Base-by-base conservation (phyloP, 2,329 filamentous ascomycete species). In the Aulographum hederae region DNA sequence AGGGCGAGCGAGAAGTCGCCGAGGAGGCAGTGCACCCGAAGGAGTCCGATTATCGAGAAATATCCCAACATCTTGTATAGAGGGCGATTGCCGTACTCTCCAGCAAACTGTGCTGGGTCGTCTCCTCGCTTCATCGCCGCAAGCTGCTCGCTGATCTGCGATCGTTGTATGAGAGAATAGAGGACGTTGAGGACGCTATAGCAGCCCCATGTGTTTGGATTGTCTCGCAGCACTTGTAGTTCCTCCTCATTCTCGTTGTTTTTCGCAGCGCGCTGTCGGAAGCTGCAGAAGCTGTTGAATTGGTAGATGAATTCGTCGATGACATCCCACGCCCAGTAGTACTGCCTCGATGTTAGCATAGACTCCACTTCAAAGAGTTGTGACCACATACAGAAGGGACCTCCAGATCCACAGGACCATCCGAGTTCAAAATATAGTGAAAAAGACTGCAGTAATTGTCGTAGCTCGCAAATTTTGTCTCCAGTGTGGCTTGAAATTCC, bases 221-320 rank as follows among this genome's bases (percentile, higher is more conserved):
- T 94, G 54, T 95, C 89, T 47, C 80, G 77, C 45, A 98, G 73
- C 32, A 93, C 67, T 57, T 79, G 69, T 41, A 91, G 75, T 58
- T 98, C 89, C 60, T 95, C 89, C 53, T 84, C 80, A 57, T 86
- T 92, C 56, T 78, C 69, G 63, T 56, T 73, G 64, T 65, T 72
- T 45, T 84, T 73, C 41, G 89, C 89, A 44, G 93, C 74, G 43
- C 84, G 77, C 57, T 91, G 84, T 51, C 89, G 76, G 69, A 94
- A 94, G 40, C 84, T 82, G 56, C 84, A 95, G 68, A 98, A 98
- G 37, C 85, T 91, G 68, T 98, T 94, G 69, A 98, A 98, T 58
- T 98, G 89, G 67, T 98, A 98, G 62, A 98, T 95, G 65, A 98
- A 98, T 60, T 98, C 89, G 58, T 98, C 89, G 60, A 98, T 94